These are phyloP conservation scores for Apophysomyces variabilis DNA, from an alignment of 371 early-diverging fungal genomes.

Conservation along the genomic window DNA sequence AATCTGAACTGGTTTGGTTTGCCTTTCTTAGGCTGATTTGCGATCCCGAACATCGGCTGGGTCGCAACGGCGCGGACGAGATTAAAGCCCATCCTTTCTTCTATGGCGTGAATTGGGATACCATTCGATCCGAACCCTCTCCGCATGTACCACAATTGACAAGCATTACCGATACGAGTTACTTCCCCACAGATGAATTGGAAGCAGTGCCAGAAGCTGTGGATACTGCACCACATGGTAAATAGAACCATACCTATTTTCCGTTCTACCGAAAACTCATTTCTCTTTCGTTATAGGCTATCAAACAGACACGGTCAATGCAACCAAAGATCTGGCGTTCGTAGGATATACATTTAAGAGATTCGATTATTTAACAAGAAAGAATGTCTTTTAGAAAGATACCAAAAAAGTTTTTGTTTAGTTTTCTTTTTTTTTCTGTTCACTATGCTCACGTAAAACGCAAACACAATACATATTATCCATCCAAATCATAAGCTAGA, in stretches of 20 bases:
- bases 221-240: slow-evolving; percentile 35
- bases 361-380: slow-evolving; percentile 86
- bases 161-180: slow-evolving; percentile 96
- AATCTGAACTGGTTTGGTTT: background rate
- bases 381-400: slow-evolving; percentile 69
- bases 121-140: slow-evolving; percentile 80
- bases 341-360: slow-evolving; percentile 97
- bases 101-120: slow-evolving; percentile 93
- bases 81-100: slow-evolving; percentile 97
- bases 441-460: background rate
- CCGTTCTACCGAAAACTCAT: background rate
- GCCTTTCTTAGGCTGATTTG: slow-evolving; percentile 72
- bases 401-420: slow-evolving; percentile 9
- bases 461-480: background rate
- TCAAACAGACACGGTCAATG: slow-evolving; percentile 50
- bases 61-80: slow-evolving; percentile 80
- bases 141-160: slow-evolving; percentile 95
- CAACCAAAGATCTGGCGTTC: slow-evolving; percentile 92
- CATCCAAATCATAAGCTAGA: background rate
- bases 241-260: background rate
- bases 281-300: slow-evolving; percentile 23
- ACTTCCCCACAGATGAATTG: slow-evolving; percentile 96
- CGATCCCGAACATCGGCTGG: slow-evolving; percentile 82
- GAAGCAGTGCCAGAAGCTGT: slow-evolving; percentile 69
- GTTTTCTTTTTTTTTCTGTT: background rate